phyloP scores from a whole-genome alignment of 1,139 yeast species.

The Geotrichum carabidarum region DNA sequence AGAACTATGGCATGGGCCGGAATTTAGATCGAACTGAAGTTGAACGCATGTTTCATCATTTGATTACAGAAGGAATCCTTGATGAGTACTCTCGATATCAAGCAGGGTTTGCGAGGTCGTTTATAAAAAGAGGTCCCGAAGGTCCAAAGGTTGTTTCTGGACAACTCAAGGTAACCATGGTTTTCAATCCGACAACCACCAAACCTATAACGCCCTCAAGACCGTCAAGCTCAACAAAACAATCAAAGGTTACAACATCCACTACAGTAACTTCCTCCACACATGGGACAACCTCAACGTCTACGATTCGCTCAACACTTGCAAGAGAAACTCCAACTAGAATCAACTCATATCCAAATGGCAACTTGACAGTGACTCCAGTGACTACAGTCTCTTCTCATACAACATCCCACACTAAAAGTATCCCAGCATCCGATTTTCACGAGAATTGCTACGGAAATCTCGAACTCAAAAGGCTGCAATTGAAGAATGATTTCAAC shows the following conservation, averaged over 20 bases:
- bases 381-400: background rate
- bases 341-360: background rate
- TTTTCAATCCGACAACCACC: slow-evolving; percentile 33
- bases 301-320: background rate
- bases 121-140: slow-evolving; percentile 56
- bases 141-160: slow-evolving; percentile 48
- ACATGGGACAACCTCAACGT: no score
- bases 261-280: background rate
- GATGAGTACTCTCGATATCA: slow-evolving; percentile 62
- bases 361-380: background rate
- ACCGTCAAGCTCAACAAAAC: background rate
- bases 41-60: slow-evolving; percentile 75
- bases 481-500: slow-evolving; percentile 13
- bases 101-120: slow-evolving; percentile 67
- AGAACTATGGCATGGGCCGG: slow-evolving; percentile 68
- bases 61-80: slow-evolving; percentile 63
- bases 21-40: slow-evolving; percentile 58
- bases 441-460: slow-evolving; percentile 22
- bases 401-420: background rate
- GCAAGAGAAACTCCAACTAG: background rate
- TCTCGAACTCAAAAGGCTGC: slow-evolving; percentile 17
- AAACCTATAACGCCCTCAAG: background rate
- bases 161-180: slow-evolving; percentile 45
- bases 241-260: background rate
- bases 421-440: slow-evolving; percentile 2